These are phyloP conservation scores for Cenchrus purpureus DNA, from an alignment of 176 grass and related monocot genomes.

Conservation along the genomic window DNA sequence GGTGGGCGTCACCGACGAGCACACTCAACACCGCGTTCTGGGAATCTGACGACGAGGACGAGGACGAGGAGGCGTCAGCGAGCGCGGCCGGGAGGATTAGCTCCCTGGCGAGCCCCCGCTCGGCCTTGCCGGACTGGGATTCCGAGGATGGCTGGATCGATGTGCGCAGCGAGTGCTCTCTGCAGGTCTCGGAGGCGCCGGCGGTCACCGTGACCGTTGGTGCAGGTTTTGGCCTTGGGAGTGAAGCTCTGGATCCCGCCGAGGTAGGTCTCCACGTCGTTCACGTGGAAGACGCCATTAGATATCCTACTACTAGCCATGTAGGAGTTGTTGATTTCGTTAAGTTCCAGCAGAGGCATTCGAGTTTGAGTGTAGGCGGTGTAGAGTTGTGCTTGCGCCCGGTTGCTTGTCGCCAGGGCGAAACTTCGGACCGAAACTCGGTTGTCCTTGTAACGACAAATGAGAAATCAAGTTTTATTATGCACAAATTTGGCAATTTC, in stretches of 20 bases:
- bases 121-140: constrained; percentile 38
- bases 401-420: neutral
- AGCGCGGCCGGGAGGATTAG: constrained; percentile 18
- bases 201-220: neutral
- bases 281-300: neutral
- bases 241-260: neutral
- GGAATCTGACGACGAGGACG: constrained; percentile 17
- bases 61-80: neutral
- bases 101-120: constrained; percentile 26
- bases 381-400: neutral
- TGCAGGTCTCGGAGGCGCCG: neutral
- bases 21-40: constrained; percentile 38
- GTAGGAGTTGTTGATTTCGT: neutral
- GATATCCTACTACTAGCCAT: neutral
- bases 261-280: neutral
- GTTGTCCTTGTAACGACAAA: neutral
- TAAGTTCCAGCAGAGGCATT: neutral
- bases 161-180: neutral
- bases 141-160: constrained; percentile 39
- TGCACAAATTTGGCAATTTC: neutral
- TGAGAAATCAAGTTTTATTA: neutral
- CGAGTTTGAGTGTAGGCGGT: neutral
- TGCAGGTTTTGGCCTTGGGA: neutral
- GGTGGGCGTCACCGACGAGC: constrained; percentile 62
- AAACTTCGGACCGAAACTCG: constrained; percentile 1